Evolutionary conservation across 2,329 filamentous ascomycete genomes (phyloP), one percentile per base, ranked within the genome.

Genomic region (Cytospora piceae): DNA sequence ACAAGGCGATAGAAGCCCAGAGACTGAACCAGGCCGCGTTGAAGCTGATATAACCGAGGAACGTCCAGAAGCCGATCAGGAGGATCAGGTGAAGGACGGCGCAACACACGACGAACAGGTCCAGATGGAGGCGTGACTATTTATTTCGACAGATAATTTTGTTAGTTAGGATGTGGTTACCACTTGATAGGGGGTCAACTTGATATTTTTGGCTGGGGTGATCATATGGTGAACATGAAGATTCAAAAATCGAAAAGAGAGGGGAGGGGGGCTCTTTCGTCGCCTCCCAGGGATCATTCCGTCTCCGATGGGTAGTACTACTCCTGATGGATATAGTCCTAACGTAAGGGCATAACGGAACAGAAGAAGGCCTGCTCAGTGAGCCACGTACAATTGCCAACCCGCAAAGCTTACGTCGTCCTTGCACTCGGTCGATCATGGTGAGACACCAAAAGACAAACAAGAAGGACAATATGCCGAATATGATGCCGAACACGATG

Each of bases 401-500:
- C 4, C 46, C 46, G n/a, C 46, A 49, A 7, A 49, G 11, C 12
- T 9, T 49, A 8, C 46, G 46, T 49, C 46, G 46, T n/a, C 51
- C 60, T 32, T 60, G 55, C 31, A 61, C 64, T 8, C 64, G 64
- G 32, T 66, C 64, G n/a, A 66, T 64, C 39, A 60, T 51, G 7
- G 60, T 49, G 20, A 66, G 64, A n/a, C 64, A 64, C 64, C 64
- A 66, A 24, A 56, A 29, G 51, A 63, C 57, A 14, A 57, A 64
- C 6, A 64, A 2, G 39, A 66, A 59, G 24, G 57, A 59, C 20
- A 60, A 2, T n/a, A 66, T 42, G 17, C 51, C 46, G 31, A 57
- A 24, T 24, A 66, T 7, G 27, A 34, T 31, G 1, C 64, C 64
- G 49, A 58, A 46, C 7, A 56, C 39, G 3, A 64, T 34, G 55